phyloP scores from a whole-genome alignment of 345 rosid genomes.

The Mangifera indica region DNA sequence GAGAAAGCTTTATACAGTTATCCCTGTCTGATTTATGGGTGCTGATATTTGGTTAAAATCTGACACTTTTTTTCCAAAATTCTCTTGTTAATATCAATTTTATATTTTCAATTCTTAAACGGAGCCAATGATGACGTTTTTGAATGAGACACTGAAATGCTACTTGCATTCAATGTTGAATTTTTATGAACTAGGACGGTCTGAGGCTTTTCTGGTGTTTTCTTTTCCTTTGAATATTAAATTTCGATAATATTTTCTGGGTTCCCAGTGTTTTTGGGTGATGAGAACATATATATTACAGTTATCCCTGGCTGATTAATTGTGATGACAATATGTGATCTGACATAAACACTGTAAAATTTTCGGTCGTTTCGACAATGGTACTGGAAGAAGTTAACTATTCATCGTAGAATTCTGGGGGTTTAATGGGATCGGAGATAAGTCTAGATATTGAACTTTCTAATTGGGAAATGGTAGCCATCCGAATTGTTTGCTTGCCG shows the following conservation, averaged over 20 bases:
- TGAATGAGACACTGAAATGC: conserved; percentile 21
- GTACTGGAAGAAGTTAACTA: too few relatives aligned
- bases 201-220: conserved; percentile 37
- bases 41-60: conserved; percentile 26
- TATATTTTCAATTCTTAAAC: background rate
- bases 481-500: too few relatives aligned
- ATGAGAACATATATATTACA: conserved; percentile 39
- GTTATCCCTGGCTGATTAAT: conserved; percentile 67
- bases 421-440: too few relatives aligned
- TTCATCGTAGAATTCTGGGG: too few relatives aligned
- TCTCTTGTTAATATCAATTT: too few relatives aligned
- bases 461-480: too few relatives aligned
- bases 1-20: conserved; percentile 24
- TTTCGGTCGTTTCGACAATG: too few relatives aligned
- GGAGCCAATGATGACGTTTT: conserved; percentile 29
- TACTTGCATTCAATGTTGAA: conserved; percentile 32
- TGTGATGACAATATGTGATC: conserved; percentile 38
- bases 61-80: background rate
- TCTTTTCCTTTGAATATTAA: too few relatives aligned
- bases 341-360: conserved; percentile 32
- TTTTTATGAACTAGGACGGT: conserved; percentile 61
- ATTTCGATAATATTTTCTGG: too few relatives aligned
- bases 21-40: conserved; percentile 23
- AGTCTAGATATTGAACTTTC: background rate
- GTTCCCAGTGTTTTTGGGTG: conserved; percentile 31